phyloP scores from a whole-genome alignment of 768 basidiomycete genomes.

The Pluteus cervinus region DNA sequence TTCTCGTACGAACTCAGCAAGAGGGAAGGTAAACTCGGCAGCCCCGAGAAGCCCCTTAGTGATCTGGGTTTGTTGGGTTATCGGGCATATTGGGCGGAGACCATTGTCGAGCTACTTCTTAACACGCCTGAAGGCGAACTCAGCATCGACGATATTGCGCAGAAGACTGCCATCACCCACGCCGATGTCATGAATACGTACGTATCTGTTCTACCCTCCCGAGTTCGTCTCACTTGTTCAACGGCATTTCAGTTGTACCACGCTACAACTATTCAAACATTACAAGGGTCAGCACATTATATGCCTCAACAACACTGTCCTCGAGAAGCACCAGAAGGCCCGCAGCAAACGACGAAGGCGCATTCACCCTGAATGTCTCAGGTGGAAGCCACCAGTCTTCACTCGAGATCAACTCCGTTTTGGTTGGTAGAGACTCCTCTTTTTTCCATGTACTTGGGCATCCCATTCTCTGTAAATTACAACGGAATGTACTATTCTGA shows the following conservation, averaged over 20 bases:
- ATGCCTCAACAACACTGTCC: slow-evolving; percentile 81
- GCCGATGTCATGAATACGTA: slow-evolving; percentile 98
- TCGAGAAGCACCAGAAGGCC: slow-evolving; percentile 86
- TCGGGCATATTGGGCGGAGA: slow-evolving; percentile 96
- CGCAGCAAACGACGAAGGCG: slow-evolving; percentile 70
- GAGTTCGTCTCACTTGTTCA: slow-evolving; percentile 6
- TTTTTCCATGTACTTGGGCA: slow-evolving; percentile 12
- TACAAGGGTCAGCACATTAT: slow-evolving; percentile 95
- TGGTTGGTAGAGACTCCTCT: slow-evolving; percentile 35
- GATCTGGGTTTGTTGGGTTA: slow-evolving; percentile 92
- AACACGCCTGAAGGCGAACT: slow-evolving; percentile 71
- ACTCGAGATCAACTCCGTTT: slow-evolving; percentile 87
- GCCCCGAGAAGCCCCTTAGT: slow-evolving; percentile 95
- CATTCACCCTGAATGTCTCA: slow-evolving; percentile 74
- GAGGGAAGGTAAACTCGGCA: slow-evolving; percentile 91
- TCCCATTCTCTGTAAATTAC: too few species aligned
- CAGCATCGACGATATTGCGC: slow-evolving; percentile 95
- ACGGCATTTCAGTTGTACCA: slow-evolving; percentile 68
- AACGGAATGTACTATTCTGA: too few species aligned
- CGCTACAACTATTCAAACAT: slow-evolving; percentile 91
- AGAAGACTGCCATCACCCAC: slow-evolving; percentile 91
- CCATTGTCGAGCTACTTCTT: slow-evolving; percentile 86
- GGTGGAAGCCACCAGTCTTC: slow-evolving; percentile 96
- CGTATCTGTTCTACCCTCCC: slow-evolving; percentile 26
- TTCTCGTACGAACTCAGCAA: slow-evolving; percentile 98